Conservation (phyloP, 176 grass and related monocot species). For the Paspalum notatum region DNA sequence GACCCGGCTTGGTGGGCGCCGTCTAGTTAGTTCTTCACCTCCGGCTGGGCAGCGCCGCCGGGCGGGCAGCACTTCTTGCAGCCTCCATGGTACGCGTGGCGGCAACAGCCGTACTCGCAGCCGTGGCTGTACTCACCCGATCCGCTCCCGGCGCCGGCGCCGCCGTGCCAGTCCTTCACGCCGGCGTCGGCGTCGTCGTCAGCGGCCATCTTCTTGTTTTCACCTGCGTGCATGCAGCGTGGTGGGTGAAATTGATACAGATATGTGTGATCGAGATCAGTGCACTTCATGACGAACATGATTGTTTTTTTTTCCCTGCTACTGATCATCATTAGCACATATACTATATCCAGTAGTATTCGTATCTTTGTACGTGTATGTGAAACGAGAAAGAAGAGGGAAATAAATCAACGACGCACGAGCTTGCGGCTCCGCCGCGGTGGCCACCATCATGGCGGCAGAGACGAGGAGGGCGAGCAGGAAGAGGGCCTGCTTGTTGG, state of each 20-base stretch:
- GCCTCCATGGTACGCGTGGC: constrained; percentile 34
- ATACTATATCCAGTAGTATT: no score
- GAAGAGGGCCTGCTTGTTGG: constrained; percentile 34
- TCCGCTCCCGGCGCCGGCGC: no score
- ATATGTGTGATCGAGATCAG: not conserved
- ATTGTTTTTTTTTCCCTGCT: no score
- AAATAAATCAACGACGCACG: constrained; percentile 29
- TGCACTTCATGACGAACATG: no score
- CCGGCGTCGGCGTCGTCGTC: not conserved
- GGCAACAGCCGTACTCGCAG: constrained; percentile 47
- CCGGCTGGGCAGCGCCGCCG: constrained; percentile 22
- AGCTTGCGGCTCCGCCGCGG: constrained; percentile 23
- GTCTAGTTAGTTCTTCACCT: constrained; percentile 39
- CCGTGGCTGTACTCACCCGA: not conserved
- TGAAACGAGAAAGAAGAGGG: not conserved
- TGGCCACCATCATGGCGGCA: no score
- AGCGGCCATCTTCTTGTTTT: not conserved
- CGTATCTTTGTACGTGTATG: no score
- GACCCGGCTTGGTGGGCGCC: not conserved
- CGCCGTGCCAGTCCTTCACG: not conserved
- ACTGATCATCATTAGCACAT: no score
- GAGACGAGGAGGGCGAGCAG: no score
- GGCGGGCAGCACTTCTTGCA: constrained; percentile 50
- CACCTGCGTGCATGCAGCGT: not conserved
- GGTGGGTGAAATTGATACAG: not conserved